A percentile compares a stretch with the other conserved stretches of the same genome.
phyloP scores from a whole-genome alignment of 2,329 filamentous ascomycete genomes.

The Cercospora canescens region DNA sequence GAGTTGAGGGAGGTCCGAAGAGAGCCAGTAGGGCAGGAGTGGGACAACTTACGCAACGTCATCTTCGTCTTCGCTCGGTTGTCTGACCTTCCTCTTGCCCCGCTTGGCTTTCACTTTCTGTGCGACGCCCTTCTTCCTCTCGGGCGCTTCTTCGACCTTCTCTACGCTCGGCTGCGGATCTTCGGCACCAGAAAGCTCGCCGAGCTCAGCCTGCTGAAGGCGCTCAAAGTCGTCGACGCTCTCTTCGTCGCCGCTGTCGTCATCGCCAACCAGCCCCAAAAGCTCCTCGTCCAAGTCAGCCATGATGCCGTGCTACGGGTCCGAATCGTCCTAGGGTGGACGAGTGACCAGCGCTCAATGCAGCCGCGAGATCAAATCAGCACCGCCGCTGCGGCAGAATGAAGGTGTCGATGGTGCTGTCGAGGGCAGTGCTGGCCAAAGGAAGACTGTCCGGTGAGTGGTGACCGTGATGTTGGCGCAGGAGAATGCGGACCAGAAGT shows the following conservation, averaged over 20 bases:
- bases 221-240: conserved; percentile 34
- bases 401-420: neutral
- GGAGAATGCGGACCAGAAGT: neutral
- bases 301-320: conserved; percentile 39
- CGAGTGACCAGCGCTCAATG: neutral
- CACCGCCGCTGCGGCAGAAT: neutral
- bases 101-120: conserved; percentile 47
- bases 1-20: neutral
- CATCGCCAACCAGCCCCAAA: conserved; percentile 85
- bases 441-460: neutral
- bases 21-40: neutral
- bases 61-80: conserved; percentile 68
- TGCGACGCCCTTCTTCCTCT: conserved; percentile 42
- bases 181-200: conserved; percentile 58
- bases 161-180: conserved; percentile 43
- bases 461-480: neutral
- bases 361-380: neutral
- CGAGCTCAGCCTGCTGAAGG: conserved; percentile 52
- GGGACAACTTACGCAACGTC: conserved; percentile 68
- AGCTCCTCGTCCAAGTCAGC: conserved; percentile 81
- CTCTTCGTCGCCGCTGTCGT: conserved; percentile 52
- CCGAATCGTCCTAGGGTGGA: neutral
- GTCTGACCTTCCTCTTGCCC: conserved; percentile 48
- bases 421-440: neutral
- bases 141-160: conserved; percentile 37